phyloP scores from a whole-genome alignment of 257 asterid species.

The Solanum lycopersicoides region DNA sequence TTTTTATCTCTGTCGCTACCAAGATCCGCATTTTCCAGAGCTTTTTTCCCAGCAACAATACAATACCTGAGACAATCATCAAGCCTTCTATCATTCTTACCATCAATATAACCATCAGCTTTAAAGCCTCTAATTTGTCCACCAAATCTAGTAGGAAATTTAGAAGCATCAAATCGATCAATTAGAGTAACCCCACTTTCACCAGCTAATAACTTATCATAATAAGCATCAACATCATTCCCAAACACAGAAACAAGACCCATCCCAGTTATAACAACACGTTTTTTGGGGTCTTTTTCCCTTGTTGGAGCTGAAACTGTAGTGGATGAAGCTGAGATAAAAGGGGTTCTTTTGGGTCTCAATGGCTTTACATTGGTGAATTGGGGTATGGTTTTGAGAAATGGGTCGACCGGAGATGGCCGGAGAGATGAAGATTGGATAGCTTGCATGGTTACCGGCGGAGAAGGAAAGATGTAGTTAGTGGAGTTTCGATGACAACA shows the following conservation, averaged over 20 bases:
- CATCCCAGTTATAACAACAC: conserved; percentile 50
- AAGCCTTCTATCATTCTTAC: conserved; percentile 47
- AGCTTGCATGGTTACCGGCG: conserved; percentile 15
- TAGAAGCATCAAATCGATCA: conserved; percentile 48
- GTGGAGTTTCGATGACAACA: conserved; percentile 15
- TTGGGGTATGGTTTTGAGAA: conserved; percentile 8
- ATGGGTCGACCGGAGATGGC: conserved; percentile 36
- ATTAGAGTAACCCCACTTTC: conserved; percentile 43
- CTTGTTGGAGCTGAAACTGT: conserved; percentile 27
- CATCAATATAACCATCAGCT: conserved; percentile 47
- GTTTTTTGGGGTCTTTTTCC: conserved; percentile 44
- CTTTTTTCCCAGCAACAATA: conserved; percentile 48
- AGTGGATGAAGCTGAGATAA: conserved; percentile 18
- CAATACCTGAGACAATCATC: conserved; percentile 49
- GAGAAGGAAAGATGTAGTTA: neutral
- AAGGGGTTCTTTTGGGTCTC: neutral
- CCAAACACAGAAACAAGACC: conserved; percentile 52
- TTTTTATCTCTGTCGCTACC: conserved; percentile 22
- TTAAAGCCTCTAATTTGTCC: conserved; percentile 49
- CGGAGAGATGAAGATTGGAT: conserved; percentile 16
- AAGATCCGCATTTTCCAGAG: conserved; percentile 41
- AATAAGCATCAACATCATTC: conserved; percentile 36
- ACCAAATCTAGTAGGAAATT: conserved; percentile 46
- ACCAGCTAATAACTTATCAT: conserved; percentile 35
- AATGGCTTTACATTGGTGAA: neutral